Evolutionary conservation across 768 basidiomycete genomes (phyloP), one percentile per base, ranked within the genome.

Genomic region (Termitomyces sp.): DNA sequence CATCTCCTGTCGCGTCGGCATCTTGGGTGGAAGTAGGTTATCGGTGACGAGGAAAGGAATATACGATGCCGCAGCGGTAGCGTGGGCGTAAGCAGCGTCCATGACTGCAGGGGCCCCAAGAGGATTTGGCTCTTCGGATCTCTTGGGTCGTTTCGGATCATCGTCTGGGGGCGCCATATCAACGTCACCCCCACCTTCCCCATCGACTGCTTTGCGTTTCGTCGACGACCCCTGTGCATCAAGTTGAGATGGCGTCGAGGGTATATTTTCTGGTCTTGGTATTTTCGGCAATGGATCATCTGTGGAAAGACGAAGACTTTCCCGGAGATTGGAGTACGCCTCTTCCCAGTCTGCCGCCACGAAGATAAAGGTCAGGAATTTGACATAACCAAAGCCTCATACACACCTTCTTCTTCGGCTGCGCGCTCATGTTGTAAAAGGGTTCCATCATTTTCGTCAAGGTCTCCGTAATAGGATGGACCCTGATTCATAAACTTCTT

Each of bases 401-500:
- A 72, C 82, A 53, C 63, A 91, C 93, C 89, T 67, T 86, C 82
- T 56, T 88, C n/a, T n/a, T n/a, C 93, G 27, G 85, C 82, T 56
- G 79, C 78, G 42, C 72, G 73, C 72, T 98, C 96, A 58, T 79
- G 91, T 54, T 83, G 79, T 16, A 93, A 68, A 32, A 99, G 69
- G n/a, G 73, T 74, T 8, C 79, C 85, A 54, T 84, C 86, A 3
- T 74, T 72, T 69, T 99, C 95, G 67, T 98, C 96, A 14, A 88
- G 64, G 67, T 99, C 94, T 8, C 96, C 95, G 70, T 89, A 98
- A 69, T 99, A 98, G 0, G 82, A 80, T 0, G 92, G 91, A 0
- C 90, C 91, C 67, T 93, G 92, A 64, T 89, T 85, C 74, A 86
- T 83, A 69, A 95, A 98, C 71, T 91, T 93, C 73, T 91, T 91